phyloP scores from a whole-genome alignment of 2,329 filamentous ascomycete species.

The Akanthomyces dipterigenus region DNA sequence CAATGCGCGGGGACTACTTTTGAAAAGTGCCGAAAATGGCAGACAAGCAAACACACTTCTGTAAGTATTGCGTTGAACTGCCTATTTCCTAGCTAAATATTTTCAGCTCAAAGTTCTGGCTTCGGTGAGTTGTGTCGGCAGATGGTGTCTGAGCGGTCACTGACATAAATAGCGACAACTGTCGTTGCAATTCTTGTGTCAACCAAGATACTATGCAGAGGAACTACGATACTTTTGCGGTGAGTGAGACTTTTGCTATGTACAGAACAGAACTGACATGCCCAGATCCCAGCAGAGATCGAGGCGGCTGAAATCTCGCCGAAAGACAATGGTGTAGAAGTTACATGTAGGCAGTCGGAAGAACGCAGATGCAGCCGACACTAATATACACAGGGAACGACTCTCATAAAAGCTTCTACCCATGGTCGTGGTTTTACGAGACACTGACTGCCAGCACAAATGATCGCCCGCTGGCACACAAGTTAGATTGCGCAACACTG shows the following conservation, averaged over 20 bases:
- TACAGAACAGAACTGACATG: neutral
- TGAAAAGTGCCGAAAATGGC: neutral
- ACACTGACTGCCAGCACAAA: slow-evolving; percentile 26
- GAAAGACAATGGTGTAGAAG: slow-evolving; percentile 24
- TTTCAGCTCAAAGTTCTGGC: slow-evolving; percentile 10
- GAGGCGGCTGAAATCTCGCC: slow-evolving; percentile 21
- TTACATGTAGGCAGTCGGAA: slow-evolving; percentile 25
- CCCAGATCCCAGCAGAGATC: slow-evolving; percentile 28
- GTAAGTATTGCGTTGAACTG: neutral
- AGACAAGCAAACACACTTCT: slow-evolving; percentile 9
- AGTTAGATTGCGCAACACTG: neutral
- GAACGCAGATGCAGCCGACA: neutral
- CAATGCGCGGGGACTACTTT: neutral
- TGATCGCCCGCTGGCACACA: slow-evolving; percentile 12
- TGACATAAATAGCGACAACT: slow-evolving; percentile 31
- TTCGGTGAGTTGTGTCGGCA: neutral
- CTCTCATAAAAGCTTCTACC: slow-evolving; percentile 61
- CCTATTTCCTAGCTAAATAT: neutral
- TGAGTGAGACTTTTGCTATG: slow-evolving; percentile 15
- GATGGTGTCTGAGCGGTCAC: neutral
- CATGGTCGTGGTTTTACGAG: slow-evolving; percentile 43
- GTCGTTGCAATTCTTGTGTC: slow-evolving; percentile 34
- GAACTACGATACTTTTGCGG: slow-evolving; percentile 35
- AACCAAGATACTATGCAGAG: slow-evolving; percentile 37
- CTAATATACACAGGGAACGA: slow-evolving; percentile 53